A percentile compares a stretch with the other conserved stretches of the same genome.
Conservation (phyloP, 2,329 filamentous ascomycete species). For the Achaetomium macrosporum region DNA sequence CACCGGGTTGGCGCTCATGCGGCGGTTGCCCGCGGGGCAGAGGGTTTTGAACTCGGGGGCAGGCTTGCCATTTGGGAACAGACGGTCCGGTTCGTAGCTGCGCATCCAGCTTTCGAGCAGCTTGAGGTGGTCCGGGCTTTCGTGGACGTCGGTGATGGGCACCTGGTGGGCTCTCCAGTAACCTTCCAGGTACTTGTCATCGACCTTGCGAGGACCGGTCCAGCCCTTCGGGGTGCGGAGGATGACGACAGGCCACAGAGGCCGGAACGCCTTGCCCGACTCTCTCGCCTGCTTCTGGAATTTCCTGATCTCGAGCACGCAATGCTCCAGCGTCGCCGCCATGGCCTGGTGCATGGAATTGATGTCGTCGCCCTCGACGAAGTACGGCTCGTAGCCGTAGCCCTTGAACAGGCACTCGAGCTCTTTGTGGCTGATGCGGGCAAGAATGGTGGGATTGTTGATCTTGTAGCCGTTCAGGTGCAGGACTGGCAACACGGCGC, state of each 20-base stretch:
- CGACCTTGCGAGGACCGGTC: conserved; percentile 68
- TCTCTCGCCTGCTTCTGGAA: conserved; percentile 68
- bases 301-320: conserved; percentile 61
- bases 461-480: conserved; percentile 84
- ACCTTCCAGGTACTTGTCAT: conserved; percentile 65
- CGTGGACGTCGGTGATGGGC: conserved; percentile 63
- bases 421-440: conserved; percentile 69
- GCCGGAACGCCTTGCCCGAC: conserved; percentile 62
- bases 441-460: conserved; percentile 70
- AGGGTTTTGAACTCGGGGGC: conserved; percentile 57
- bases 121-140: conserved; percentile 60
- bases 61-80: conserved; percentile 61
- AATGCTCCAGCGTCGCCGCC: conserved; percentile 69
- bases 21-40: conserved; percentile 57
- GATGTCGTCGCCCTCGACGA: conserved; percentile 69
- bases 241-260: conserved; percentile 73
- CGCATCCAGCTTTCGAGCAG: conserved; percentile 71
- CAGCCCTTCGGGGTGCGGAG: conserved; percentile 75
- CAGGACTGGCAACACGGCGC: conserved; percentile 69
- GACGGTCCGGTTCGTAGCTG: conserved; percentile 65
- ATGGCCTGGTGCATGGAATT: conserved; percentile 77
- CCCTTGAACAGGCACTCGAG: conserved; percentile 63
- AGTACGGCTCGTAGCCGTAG: conserved; percentile 75
- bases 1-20: conserved; percentile 74
- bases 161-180: conserved; percentile 77